Base-by-base conservation (phyloP, 768 basidiomycete species). In the Termitomyces sp. region DNA sequence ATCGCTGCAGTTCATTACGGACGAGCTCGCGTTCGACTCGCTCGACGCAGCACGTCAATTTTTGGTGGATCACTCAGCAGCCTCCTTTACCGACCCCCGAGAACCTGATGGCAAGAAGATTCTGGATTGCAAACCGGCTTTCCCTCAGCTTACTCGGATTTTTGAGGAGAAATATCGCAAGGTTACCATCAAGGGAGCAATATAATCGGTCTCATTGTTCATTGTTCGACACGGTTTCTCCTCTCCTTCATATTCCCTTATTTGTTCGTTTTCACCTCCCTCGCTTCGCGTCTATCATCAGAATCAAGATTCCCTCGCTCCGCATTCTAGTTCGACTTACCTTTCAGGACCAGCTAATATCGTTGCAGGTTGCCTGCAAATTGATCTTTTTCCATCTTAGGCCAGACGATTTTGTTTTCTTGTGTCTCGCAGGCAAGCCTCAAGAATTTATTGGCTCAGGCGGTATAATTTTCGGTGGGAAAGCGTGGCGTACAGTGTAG, bases 121-220 rank as follows among this genome's bases (percentile, higher is more conserved):
- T 40, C 65, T 94, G 57, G 89, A 93, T 59, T 92, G 89, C 77
- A 89, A 82, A 71, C 70, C 79, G 40, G 83, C 82, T n/a, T 71
- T 71, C 53, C 65, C 75, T 31, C 75, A 76, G 60, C 80, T 98
- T 57, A 72, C 77, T 21, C 80, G 83, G 62, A 82, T 80, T 14
- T 84, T 86, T 68, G 90, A 91, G 64, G 83, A 86, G 64, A 94
- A 88, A 73, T 93, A 92, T 69, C 81, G 88, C 62, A 92, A 87
- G 70, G 85, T 97, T 58, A 85, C 84, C 66, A 92, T 98, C 73
- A 95, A 86, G 77, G 96, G 96, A 64, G 93, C 95, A 68, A 89
- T 96, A 73, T 95, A 77, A 77, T 44, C 42, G 54, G 62, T 62
- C 42, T 47, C 54, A 25, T 9, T 25, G 50, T 51, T 40, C 17